Evolutionary conservation across 2,329 filamentous ascomycete species (phyloP).

Genomic region (Keithomyces neogunnii): DNA sequence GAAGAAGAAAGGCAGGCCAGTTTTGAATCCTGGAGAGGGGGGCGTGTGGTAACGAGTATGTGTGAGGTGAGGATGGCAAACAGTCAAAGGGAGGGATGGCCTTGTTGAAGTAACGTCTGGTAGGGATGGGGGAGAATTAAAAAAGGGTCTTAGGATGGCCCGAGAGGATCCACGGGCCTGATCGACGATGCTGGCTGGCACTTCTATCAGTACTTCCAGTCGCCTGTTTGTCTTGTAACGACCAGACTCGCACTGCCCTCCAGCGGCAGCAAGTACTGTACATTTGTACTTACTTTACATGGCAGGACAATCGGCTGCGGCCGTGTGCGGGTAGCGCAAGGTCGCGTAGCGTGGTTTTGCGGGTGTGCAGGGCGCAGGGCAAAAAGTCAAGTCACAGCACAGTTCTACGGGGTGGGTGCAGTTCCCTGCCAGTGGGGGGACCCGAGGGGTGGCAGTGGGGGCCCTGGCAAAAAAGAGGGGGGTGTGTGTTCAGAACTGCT

Average conservation of each 20-base stretch:
- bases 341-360: background rate
- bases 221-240: background rate
- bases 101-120: conserved; percentile 7
- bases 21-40: background rate
- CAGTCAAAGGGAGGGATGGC: conserved; percentile 1
- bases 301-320: conserved; percentile 9
- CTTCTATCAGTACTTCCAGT: background rate
- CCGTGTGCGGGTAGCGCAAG: conserved; percentile 6
- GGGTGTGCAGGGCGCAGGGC: conserved; percentile 4
- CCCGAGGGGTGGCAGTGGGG: background rate
- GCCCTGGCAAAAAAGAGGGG: background rate
- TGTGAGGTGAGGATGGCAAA: background rate
- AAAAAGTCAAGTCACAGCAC: background rate
- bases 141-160: conserved; percentile 5
- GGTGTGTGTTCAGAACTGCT: background rate
- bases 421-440: background rate
- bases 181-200: conserved; percentile 8
- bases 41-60: background rate
- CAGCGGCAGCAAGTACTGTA: background rate
- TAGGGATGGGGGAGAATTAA: conserved; percentile 2
- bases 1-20: background rate
- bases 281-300: background rate
- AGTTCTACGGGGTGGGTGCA: conserved; percentile 1
- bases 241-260: no score
- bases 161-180: conserved; percentile 6